These are phyloP conservation scores for Nicotiana knightiana DNA, from an alignment of 257 asterid species.

Conservation along the genomic window DNA sequence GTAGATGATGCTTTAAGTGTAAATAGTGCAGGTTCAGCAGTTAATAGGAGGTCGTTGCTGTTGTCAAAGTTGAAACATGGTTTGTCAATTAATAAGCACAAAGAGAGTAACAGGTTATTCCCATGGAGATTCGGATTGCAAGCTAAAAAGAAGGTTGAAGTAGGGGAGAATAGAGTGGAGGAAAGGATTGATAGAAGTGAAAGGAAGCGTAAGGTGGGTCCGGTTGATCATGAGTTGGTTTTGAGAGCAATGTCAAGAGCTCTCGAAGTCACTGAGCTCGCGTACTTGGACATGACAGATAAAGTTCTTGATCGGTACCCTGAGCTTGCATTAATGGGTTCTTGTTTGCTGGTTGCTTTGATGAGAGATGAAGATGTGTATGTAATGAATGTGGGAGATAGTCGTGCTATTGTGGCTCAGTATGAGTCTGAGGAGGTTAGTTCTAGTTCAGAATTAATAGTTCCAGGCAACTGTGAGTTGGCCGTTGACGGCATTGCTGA, in stretches of 20 bases:
- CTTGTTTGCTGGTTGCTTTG: slow-evolving; percentile 23
- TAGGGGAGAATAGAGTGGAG: slow-evolving; percentile 13
- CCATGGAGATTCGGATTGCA: slow-evolving; percentile 24
- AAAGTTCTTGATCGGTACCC: slow-evolving; percentile 24
- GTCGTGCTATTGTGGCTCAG: slow-evolving; percentile 27
- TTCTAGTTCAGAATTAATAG: slow-evolving; percentile 7
- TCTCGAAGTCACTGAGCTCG: slow-evolving; percentile 18
- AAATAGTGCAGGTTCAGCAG: slow-evolving; percentile 20
- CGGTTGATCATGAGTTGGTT: slow-evolving; percentile 22
- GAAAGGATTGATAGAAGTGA: slow-evolving; percentile 11
- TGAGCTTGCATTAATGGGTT: slow-evolving; percentile 25
- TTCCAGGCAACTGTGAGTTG: background rate
- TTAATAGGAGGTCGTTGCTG: slow-evolving; percentile 21
- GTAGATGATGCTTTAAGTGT: slow-evolving; percentile 28
- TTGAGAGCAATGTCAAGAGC: slow-evolving; percentile 27
- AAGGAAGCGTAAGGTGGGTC: slow-evolving; percentile 21
- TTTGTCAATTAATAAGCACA: slow-evolving; percentile 17
- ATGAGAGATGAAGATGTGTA: slow-evolving; percentile 25
- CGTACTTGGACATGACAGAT: slow-evolving; percentile 24
- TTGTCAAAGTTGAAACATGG: slow-evolving; percentile 25
- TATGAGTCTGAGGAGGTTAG: slow-evolving; percentile 11
- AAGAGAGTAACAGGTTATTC: slow-evolving; percentile 13
- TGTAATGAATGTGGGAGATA: slow-evolving; percentile 27
- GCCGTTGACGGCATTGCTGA: slow-evolving; percentile 14
- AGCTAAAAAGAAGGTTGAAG: slow-evolving; percentile 17